Percentiles rank a stretch among this genome's conserved stretches.
Conservation (phyloP, 164 flowering plant species). For the Annona squamosa region DNA sequence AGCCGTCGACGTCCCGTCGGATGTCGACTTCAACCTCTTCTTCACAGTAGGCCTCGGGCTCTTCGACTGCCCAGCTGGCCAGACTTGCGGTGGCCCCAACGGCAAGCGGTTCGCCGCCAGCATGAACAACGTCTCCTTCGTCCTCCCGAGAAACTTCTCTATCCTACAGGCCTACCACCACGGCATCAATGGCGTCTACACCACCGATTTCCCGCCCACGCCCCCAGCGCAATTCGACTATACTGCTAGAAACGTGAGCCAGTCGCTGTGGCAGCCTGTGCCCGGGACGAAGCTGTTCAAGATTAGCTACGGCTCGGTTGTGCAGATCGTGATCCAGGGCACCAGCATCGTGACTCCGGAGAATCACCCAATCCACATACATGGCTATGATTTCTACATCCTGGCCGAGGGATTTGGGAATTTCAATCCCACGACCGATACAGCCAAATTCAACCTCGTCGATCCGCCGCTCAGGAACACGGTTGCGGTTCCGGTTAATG, state of each 20-base stretch:
- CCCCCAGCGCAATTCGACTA: conserved; percentile 65
- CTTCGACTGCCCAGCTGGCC: conserved; percentile 46
- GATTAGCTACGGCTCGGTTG: conserved; percentile 52
- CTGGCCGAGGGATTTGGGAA: conserved; percentile 72
- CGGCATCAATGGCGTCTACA: conserved; percentile 50
- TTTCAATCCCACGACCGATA: conserved; percentile 53
- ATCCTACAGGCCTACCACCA: conserved; percentile 64
- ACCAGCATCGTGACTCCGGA: conserved; percentile 61
- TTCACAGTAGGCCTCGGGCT: conserved; percentile 78
- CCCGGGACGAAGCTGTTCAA: conserved; percentile 53
- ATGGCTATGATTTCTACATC: conserved; percentile 71
- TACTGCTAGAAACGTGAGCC: conserved; percentile 60
- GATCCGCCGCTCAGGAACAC: conserved; percentile 83
- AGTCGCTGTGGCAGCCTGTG: conserved; percentile 59
- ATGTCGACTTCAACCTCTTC: conserved; percentile 51
- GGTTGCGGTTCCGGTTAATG: conserved; percentile 60
- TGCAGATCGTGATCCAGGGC: conserved; percentile 74
- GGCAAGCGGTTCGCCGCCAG: conserved; percentile 87
- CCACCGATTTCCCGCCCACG: conserved; percentile 59
- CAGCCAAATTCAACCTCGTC: conserved; percentile 59
- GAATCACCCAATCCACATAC: conserved; percentile 88
- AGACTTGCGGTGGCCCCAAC: conserved; percentile 74
- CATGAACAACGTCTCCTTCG: conserved; percentile 84
- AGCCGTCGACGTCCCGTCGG: conserved; percentile 33
- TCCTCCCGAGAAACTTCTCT: conserved; percentile 60